Evolutionary conservation across 192 early-diverging fungal species (phyloP).

Genomic region (Umbelopsis vinacea): DNA sequence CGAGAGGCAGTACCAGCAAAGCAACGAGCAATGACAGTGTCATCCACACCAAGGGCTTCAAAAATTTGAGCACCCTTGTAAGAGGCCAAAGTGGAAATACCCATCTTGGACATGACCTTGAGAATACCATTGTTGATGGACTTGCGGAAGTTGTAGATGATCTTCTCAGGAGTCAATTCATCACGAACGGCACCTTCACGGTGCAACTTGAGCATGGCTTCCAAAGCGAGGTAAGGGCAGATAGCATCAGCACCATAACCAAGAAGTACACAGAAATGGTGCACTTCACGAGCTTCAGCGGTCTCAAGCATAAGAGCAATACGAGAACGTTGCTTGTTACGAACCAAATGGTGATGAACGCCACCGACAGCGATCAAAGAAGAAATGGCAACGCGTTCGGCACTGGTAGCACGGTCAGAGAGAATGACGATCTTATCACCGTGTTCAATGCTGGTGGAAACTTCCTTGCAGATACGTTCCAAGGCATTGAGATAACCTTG

Average conservation of each 20-base stretch:
- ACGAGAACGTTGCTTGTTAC: conserved; percentile 83
- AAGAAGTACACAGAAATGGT: conserved; percentile 93
- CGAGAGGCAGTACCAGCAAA: conserved; percentile 96
- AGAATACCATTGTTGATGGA: conserved; percentile 93
- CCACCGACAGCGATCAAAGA: conserved; percentile 88
- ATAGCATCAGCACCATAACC: conserved; percentile 96
- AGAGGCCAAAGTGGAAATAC: conserved; percentile 94
- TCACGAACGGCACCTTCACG: conserved; percentile 76
- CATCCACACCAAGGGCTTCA: conserved; percentile 92
- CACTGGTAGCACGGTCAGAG: conserved; percentile 69
- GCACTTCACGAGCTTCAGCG: conserved; percentile 93
- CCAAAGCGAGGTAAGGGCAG: conserved; percentile 92
- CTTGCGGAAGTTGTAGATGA: conserved; percentile 84
- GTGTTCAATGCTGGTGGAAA: conserved; percentile 77
- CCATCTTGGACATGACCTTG: conserved; percentile 99
- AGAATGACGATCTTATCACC: conserved; percentile 85
- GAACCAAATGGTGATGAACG: conserved; percentile 93
- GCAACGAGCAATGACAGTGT: conserved; percentile 84
- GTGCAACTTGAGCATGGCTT: conserved; percentile 87
- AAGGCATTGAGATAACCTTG: conserved; percentile 77
- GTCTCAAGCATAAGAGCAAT: conserved; percentile 91
- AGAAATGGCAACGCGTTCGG: conserved; percentile 80
- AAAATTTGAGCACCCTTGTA: conserved; percentile 99
- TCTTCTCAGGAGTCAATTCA: conserved; percentile 65
- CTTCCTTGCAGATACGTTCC: conserved; percentile 88